Percentiles rank a stretch among this genome's conserved stretches.
Evolutionary conservation across 805 yeast species (phyloP).

Genomic region (Clavispora phyllophila): DNA sequence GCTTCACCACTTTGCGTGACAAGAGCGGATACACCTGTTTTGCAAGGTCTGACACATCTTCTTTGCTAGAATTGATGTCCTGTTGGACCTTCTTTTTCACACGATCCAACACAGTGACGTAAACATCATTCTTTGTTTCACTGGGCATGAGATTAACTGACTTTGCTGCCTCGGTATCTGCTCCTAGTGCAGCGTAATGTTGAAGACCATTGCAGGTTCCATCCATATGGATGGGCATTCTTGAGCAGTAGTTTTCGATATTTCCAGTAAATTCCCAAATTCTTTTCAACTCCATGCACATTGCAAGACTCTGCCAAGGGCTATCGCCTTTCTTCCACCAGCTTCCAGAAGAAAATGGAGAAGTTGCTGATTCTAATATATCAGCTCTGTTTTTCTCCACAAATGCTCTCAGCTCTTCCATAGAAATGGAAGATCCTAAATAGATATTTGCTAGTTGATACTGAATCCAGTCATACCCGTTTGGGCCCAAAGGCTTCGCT

Average conservation of each 20-base stretch:
- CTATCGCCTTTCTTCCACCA: constrained; percentile 37
- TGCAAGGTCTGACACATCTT: constrained; percentile 9
- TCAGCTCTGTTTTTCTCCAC: constrained; percentile 17
- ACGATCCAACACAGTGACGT: constrained; percentile 24
- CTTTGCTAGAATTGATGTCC: constrained; percentile 1
- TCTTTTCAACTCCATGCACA: constrained; percentile 27
- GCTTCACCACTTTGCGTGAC: constrained; percentile 32
- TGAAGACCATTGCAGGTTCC: constrained; percentile 45
- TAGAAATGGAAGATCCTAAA: constrained; percentile 24
- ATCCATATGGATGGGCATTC: constrained; percentile 39
- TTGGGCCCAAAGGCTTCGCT: constrained; percentile 28
- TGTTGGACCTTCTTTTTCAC: constrained; percentile 15
- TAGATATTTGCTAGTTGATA: constrained; percentile 35
- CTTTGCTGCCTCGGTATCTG: constrained; percentile 31
- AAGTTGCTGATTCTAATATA: constrained; percentile 23
- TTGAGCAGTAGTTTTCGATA: constrained; percentile 17
- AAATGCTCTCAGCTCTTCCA: constrained; percentile 23
- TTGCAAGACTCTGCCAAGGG: constrained; percentile 37
- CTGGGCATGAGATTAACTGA: constrained; percentile 33
- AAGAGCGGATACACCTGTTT: constrained; percentile 15
- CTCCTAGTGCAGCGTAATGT: constrained; percentile 41
- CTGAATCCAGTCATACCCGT: constrained; percentile 34
- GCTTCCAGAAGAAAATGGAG: constrained; percentile 20
- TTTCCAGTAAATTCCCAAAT: constrained; percentile 15
- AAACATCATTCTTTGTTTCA: constrained; percentile 28